Evolutionary conservation across 495 filamentous ascomycete species (phyloP).

Genomic region (Podospora didyma): DNA sequence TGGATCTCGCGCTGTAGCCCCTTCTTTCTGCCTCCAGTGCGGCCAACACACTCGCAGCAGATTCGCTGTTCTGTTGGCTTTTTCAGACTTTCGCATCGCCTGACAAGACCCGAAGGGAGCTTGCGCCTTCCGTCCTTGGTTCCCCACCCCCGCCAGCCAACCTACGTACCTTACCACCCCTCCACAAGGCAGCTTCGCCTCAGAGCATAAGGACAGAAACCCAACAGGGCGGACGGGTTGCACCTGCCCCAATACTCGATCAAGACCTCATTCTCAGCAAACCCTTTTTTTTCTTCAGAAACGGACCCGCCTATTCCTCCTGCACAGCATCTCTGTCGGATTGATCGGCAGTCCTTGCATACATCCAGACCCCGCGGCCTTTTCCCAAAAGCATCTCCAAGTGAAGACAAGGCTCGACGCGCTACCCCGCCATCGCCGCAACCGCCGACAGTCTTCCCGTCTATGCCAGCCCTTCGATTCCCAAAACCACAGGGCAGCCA

Average conservation of each 20-base stretch:
- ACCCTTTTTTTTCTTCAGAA: too few relatives aligned
- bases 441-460: constrained; percentile 22
- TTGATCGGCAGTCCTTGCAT: too few relatives aligned
- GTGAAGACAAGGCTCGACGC: constrained; percentile 3
- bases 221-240: neutral
- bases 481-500: constrained; percentile 45
- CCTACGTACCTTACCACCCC: neutral
- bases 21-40: too few relatives aligned
- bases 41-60: too few relatives aligned
- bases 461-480: constrained; percentile 43
- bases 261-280: too few relatives aligned
- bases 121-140: neutral
- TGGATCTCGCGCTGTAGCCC: too few relatives aligned
- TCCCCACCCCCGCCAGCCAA: neutral
- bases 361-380: constrained; percentile 20
- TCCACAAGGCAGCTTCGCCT: neutral
- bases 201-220: neutral
- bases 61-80: too few relatives aligned
- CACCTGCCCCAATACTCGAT: too few relatives aligned
- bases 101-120: neutral
- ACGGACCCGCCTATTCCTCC: neutral
- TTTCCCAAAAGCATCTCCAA: constrained; percentile 3
- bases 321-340: too few relatives aligned
- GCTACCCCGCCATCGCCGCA: neutral
- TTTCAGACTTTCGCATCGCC: neutral